Base-by-base conservation (phyloP, 176 grass and related monocot genomes). In the Phoenix roebelenii region DNA sequence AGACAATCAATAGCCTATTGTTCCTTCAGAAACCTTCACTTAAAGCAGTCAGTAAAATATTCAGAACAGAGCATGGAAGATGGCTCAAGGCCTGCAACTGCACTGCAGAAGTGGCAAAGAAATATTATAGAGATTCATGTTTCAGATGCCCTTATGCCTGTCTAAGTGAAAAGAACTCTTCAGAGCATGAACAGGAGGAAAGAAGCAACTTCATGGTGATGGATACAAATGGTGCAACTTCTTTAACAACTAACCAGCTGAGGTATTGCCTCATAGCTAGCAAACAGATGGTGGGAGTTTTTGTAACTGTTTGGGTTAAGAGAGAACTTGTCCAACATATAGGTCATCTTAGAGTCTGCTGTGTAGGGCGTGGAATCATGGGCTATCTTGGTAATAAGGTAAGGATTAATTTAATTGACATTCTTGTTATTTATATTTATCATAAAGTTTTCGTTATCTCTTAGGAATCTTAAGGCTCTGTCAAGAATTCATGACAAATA, bases 371-470 rank as follows among this genome's bases (percentile, higher is more conserved):
- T 1, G 90, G 85, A 65, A 71, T 95, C 60, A 83, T 95, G 90
- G 85, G 90, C 18, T 89, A 80, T 86, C 85, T 95, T 69, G 85
- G 90, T 65, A 95, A 95, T 48, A 95, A 95, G 82, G 90, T 95
- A 60, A 80, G 78, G 73, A 63, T 24, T 15, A 16, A 68, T 52
- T 69, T 62, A 61, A 20, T 54, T 25, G 10, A 15, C 3, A 24
- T 32, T 55, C 44, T 44, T 44, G 10, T 14, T 44, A 44, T 44
- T 12, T 44, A 44, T 44, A 44, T 44, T 14, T 44, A 44, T 44
- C 7, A 14, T 44, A 44, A 44, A 39, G 35, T 39, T 39, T 39
- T 44, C 3, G 10, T 44, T 35, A 10, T 14, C 10, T 44, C 35
- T 44, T 44, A 44, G 35, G 35, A 44, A 44, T 44, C 35, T 44